Conservation (phyloP, 805 yeast species). For the Pichia insulana region DNA sequence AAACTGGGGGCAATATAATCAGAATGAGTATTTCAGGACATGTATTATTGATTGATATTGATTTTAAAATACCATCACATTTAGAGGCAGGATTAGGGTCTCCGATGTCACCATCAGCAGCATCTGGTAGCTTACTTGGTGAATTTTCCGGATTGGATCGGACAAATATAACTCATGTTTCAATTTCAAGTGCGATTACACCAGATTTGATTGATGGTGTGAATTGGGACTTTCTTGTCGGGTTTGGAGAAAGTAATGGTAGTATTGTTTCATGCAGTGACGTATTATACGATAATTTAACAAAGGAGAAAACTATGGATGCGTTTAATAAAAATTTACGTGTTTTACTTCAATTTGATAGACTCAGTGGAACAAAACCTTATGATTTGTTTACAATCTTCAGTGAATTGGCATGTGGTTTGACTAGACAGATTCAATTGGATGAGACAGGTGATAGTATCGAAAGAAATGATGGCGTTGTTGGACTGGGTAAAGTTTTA, state of each 20-base stretch:
- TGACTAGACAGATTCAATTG: slow-evolving; percentile 7
- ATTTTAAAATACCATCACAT: slow-evolving; percentile 19
- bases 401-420: slow-evolving; percentile 21
- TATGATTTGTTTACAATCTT: slow-evolving; percentile 27
- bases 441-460: slow-evolving; percentile 4
- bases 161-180: slow-evolving; percentile 16
- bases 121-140: background rate
- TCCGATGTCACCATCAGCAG: slow-evolving; percentile 4
- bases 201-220: slow-evolving; percentile 20
- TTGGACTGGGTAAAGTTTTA: slow-evolving; percentile 23
- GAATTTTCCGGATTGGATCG: background rate
- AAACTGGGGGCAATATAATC: slow-evolving; percentile 3
- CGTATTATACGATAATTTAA: slow-evolving; percentile 22
- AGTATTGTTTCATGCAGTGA: slow-evolving; percentile 22
- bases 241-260: slow-evolving; percentile 15
- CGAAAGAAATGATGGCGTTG: slow-evolving; percentile 13
- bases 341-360: slow-evolving; percentile 25
- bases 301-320: slow-evolving; percentile 23
- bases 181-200: slow-evolving; percentile 26
- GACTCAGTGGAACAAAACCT: slow-evolving; percentile 24
- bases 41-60: slow-evolving; percentile 30
- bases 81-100: background rate
- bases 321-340: slow-evolving; percentile 27
- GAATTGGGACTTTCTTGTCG: slow-evolving; percentile 21
- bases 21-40: slow-evolving; percentile 27